A percentile compares a stretch with the other conserved stretches of the same genome.
Evolutionary conservation across 164 flowering plant genomes (phyloP).

Genomic region (Warburgia ugandensis): DNA sequence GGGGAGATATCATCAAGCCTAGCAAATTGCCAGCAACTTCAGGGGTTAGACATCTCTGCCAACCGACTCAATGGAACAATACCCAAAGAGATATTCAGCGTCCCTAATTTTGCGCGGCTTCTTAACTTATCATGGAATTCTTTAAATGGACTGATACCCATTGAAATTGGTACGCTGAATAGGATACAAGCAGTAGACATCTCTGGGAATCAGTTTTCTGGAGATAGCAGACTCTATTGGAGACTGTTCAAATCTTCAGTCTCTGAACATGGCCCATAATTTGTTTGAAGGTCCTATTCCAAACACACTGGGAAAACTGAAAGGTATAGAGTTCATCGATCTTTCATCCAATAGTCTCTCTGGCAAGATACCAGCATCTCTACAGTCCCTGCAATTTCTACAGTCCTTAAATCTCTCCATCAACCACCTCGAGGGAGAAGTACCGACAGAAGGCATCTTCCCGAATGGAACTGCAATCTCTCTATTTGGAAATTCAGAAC

Average conservation of each 20-base stretch:
- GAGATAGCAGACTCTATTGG: slow-evolving; percentile 1
- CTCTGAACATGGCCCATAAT: slow-evolving; percentile 1
- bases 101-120: not conserved
- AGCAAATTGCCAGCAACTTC: not conserved
- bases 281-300: slow-evolving; percentile 12
- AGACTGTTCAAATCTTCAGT: not conserved
- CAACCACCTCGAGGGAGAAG: slow-evolving; percentile 16
- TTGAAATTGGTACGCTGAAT: slow-evolving; percentile 1
- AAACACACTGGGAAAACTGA: not conserved
- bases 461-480: not conserved
- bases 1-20: slow-evolving; percentile 2
- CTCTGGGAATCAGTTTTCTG: slow-evolving; percentile 4
- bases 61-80: slow-evolving; percentile 3
- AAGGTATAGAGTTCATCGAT: slow-evolving; percentile 2
- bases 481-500: not conserved
- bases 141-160: slow-evolving; percentile 1
- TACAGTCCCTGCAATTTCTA: not conserved
- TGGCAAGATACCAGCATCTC: slow-evolving; percentile 4
- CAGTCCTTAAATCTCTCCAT: slow-evolving; percentile 8
- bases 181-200: not conserved
- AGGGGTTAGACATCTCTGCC: not conserved
- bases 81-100: slow-evolving; percentile 1
- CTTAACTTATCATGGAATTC: slow-evolving; percentile 8
- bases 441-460: slow-evolving; percentile 13
- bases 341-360: slow-evolving; percentile 8